Evolutionary conservation across 805 yeast species (phyloP).

Genomic region (Starmerella stellata): DNA sequence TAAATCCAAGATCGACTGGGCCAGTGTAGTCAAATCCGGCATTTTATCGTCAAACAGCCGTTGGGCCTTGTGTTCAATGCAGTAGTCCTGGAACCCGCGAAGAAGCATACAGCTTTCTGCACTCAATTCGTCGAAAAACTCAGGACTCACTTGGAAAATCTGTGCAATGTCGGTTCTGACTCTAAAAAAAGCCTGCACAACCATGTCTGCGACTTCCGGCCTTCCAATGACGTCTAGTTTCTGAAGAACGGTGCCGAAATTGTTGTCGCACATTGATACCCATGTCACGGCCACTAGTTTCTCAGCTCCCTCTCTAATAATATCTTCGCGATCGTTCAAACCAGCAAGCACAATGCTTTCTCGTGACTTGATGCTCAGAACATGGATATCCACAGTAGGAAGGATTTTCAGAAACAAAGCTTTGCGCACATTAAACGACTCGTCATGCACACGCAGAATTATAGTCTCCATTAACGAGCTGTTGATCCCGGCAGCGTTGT

Average conservation of each 20-base stretch:
- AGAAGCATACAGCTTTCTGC: conserved; percentile 61
- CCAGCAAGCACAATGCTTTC: conserved; percentile 70
- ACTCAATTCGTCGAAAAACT: conserved; percentile 50
- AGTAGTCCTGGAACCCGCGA: conserved; percentile 46
- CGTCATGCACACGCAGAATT: conserved; percentile 70
- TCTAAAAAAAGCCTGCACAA: conserved; percentile 45
- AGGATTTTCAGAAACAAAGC: conserved; percentile 50
- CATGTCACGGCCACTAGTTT: conserved; percentile 54
- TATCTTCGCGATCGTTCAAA: conserved; percentile 61
- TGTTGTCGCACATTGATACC: conserved; percentile 51
- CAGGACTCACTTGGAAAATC: conserved; percentile 38
- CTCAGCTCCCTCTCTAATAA: conserved; percentile 53
- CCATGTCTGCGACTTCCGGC: conserved; percentile 41
- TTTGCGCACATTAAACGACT: conserved; percentile 51
- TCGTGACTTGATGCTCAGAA: conserved; percentile 36
- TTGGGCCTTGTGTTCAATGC: conserved; percentile 35
- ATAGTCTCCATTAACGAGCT: conserved; percentile 27
- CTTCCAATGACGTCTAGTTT: conserved; percentile 53
- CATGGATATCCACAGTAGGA: conserved; percentile 45
- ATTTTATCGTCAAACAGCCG: conserved; percentile 41
- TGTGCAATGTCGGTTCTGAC: conserved; percentile 44
- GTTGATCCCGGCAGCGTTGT: conserved; percentile 42
- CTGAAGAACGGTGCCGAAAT: conserved; percentile 53
- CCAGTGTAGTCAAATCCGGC: conserved; percentile 63
- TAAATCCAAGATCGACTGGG: conserved; percentile 40